Evolutionary conservation across 164 flowering plant genomes (phyloP).

Genomic region (Platanus orientalis): DNA sequence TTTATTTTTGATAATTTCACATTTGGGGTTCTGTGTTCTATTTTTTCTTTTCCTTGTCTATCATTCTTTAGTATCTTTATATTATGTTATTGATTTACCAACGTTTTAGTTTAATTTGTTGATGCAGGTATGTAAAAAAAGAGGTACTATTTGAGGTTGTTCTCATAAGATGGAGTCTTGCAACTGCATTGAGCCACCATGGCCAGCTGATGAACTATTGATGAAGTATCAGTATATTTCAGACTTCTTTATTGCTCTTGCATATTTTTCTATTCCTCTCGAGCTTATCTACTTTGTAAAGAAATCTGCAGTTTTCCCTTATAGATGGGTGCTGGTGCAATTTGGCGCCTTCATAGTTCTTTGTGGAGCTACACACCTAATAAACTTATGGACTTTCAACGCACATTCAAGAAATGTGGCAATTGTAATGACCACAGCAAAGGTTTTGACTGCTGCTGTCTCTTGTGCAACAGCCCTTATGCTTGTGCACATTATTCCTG

Average conservation of each 20-base stretch:
- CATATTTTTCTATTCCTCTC: slow-evolving; percentile 83
- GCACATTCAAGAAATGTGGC: slow-evolving; percentile 67
- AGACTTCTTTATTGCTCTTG: slow-evolving; percentile 87
- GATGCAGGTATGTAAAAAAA: slow-evolving; percentile 4
- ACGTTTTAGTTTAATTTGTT: not conserved
- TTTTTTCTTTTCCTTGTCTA: not conserved
- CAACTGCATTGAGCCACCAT: slow-evolving; percentile 78
- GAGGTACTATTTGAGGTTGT: not conserved
- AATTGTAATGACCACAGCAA: slow-evolving; percentile 71
- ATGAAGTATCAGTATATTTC: slow-evolving; percentile 86
- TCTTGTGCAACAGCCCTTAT: slow-evolving; percentile 86
- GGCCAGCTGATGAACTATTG: slow-evolving; percentile 73
- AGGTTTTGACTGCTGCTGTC: slow-evolving; percentile 69
- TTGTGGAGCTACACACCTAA: slow-evolving; percentile 86
- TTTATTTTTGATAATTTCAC: too few species aligned
- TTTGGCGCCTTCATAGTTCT: slow-evolving; percentile 94
- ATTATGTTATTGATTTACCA: not conserved
- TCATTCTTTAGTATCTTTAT: not conserved
- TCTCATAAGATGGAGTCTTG: slow-evolving; percentile 51
- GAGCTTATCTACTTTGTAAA: slow-evolving; percentile 88
- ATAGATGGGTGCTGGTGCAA: slow-evolving; percentile 91
- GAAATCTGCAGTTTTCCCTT: slow-evolving; percentile 83
- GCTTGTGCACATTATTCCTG: slow-evolving; percentile 91
- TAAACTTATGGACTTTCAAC: slow-evolving; percentile 78
- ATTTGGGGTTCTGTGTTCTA: not conserved